phyloP scores from a whole-genome alignment of 345 rosid genomes.

The Geranium rotundifolium region DNA sequence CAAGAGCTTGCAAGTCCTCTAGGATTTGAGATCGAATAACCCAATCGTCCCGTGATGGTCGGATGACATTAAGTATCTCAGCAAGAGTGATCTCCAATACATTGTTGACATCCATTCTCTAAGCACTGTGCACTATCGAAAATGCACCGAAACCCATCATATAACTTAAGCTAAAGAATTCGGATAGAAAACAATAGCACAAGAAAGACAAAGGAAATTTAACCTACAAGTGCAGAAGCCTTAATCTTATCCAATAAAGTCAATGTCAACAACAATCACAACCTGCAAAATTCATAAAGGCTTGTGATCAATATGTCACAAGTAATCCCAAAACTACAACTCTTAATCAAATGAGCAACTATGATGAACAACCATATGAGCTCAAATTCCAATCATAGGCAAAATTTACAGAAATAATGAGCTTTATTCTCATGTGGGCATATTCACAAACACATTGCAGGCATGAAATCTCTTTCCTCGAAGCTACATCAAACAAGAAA shows the following conservation, averaged over 20 bases:
- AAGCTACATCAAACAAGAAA: too few relatives aligned
- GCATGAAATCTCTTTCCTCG: too few relatives aligned
- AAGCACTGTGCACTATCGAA: background rate
- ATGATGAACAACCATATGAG: too few relatives aligned
- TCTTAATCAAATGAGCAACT: too few relatives aligned
- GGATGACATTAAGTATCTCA: constrained; percentile 45
- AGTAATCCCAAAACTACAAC: too few relatives aligned
- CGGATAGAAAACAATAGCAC: background rate
- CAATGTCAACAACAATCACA: background rate
- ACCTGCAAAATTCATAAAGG: background rate
- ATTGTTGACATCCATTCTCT: constrained; percentile 31
- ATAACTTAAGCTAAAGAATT: background rate
- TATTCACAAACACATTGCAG: too few relatives aligned
- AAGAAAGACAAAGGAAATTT: background rate
- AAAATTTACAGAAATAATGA: too few relatives aligned
- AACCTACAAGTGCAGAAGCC: background rate
- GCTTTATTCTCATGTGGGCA: too few relatives aligned
- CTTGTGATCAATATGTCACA: too few relatives aligned
- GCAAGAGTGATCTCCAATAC: constrained; percentile 39
- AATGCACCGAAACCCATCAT: background rate
- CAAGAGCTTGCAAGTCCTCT: constrained; percentile 37
- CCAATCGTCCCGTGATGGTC: constrained; percentile 51
- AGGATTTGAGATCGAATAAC: constrained; percentile 31
- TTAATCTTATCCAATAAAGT: too few relatives aligned
- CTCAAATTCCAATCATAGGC: too few relatives aligned